Evolutionary conservation across 1,284 basidiomycete genomes (phyloP), one percentile per base, ranked within the genome.

Genomic region (Apiotrichum sp.): DNA sequence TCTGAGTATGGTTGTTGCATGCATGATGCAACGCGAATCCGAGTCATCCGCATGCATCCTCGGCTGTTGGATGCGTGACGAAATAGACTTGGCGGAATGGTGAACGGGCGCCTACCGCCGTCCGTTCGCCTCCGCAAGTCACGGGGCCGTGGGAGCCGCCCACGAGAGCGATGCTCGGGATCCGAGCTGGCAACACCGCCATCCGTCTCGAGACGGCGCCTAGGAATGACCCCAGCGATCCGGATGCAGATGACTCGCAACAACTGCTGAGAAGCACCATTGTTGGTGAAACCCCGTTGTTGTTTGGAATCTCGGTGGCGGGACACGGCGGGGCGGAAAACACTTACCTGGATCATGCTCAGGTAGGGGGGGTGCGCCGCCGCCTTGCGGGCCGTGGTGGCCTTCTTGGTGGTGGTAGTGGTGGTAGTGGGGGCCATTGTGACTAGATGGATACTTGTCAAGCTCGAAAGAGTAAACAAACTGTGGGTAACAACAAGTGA

Each of bases 281-380:
- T 8, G 8, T 9, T 38, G 36, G 8, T 13, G 13, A 38, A 9
- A 13, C 36, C 36, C 13, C 8, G 36, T 22, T 22, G 22, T 22
- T 22, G 22, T 22, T 22, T 9, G 53, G 10, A 41, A 41, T 6
- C 40, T 16, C 40, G 47, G 36, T 38, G 54, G 54, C 22, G 42
- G 31, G 40, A 14, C n/a, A 8, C 10, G n/a, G 14, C 40, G 6
- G 36, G 36, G 36, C 9, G n/a, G 14, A 32, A n/a, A 43, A 55
- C 33, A 49, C 76, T 72, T 58, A 78, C 77, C 72, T 75, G 74
- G 69, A 78, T 71, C 77, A 78, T 78, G 47, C 68, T 62, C 48
- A 75, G 67, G 70, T 75, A 78, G 41, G 74, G 70, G 47, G 76
- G 76, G 73, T 77, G 77, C n/a, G 69, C 36, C 32, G 68, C 36